These are phyloP conservation scores for Penicillium roqueforti DNA, from an alignment of 495 filamentous ascomycete species.

Conservation along the genomic window DNA sequence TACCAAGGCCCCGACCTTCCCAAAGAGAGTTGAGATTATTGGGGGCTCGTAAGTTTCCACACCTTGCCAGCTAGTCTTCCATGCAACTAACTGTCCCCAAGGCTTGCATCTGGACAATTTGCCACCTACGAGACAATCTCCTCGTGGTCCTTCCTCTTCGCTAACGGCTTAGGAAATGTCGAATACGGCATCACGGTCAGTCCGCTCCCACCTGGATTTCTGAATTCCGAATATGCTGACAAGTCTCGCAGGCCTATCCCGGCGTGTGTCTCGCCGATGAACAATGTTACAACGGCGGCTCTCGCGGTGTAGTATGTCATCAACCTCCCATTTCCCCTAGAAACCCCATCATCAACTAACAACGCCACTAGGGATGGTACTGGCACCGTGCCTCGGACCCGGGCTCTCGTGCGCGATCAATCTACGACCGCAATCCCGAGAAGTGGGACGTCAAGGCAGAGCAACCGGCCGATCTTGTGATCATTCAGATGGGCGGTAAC, in stretches of 20 bases:
- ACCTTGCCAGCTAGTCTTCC: too few species aligned
- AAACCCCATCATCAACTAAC: constrained; percentile 1
- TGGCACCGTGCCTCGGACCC: constrained; percentile 65
- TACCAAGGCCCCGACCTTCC: constrained; percentile 47
- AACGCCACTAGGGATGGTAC: constrained; percentile 47
- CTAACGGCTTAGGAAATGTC: constrained; percentile 57
- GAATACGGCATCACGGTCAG: constrained; percentile 56
- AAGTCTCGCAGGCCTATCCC: constrained; percentile 44
- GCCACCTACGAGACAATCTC: constrained; percentile 62
- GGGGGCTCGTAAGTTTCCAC: constrained; percentile 49
- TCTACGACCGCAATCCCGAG: constrained; percentile 54
- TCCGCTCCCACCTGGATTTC: not conserved
- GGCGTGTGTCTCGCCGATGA: constrained; percentile 59
- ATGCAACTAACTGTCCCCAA: constrained; percentile 2
- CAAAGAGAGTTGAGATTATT: constrained; percentile 60
- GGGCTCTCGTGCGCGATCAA: constrained; percentile 44
- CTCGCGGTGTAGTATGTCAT: constrained; percentile 30
- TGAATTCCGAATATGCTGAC: not conserved
- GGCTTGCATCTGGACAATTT: constrained; percentile 51
- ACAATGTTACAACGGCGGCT: constrained; percentile 49
- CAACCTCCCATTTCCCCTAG: not conserved
- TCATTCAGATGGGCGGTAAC: constrained; percentile 68
- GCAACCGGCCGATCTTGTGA: constrained; percentile 58
- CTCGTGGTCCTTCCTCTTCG: constrained; percentile 53
- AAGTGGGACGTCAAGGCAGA: constrained; percentile 57